Percentiles rank a stretch among this genome's conserved stretches.
Evolutionary conservation across 495 filamentous ascomycete species (phyloP).

Genomic region (Neurospora tetrasperma): DNA sequence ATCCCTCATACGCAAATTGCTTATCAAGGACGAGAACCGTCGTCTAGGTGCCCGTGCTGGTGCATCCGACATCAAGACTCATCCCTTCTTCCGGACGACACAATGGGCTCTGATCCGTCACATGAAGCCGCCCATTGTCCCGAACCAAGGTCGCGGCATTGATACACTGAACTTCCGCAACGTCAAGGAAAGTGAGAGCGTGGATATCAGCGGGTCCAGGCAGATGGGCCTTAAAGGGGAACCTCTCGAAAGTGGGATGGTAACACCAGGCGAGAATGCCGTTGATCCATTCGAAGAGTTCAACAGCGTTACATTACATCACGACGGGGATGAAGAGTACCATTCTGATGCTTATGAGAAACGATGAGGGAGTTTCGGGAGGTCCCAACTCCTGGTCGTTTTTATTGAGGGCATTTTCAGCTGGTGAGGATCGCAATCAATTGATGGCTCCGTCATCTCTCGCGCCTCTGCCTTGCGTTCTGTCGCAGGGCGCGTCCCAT

Average conservation of each 20-base stretch:
- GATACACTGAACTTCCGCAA: constrained; percentile 96
- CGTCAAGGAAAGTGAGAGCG: constrained; percentile 92
- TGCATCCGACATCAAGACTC: constrained; percentile 90
- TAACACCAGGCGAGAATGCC: constrained; percentile 68
- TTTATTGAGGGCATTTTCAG: neutral
- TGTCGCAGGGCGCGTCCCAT: neutral
- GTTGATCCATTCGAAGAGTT: constrained; percentile 98
- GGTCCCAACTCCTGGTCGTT: neutral
- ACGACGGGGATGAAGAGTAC: constrained; percentile 71
- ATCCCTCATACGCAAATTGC: constrained; percentile 86
- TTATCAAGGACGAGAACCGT: constrained; percentile 96
- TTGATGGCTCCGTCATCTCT: neutral
- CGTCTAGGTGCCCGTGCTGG: constrained; percentile 90
- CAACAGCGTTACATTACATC: constrained; percentile 94
- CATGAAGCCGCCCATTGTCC: constrained; percentile 97
- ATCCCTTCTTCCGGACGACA: constrained; percentile 91
- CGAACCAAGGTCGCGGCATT: constrained; percentile 79
- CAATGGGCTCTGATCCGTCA: constrained; percentile 96
- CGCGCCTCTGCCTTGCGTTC: neutral
- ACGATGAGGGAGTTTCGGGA: constrained; percentile 5
- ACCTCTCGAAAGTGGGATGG: constrained; percentile 71
- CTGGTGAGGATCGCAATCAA: neutral
- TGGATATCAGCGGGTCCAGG: constrained; percentile 70
- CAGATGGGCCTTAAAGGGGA: constrained; percentile 55
- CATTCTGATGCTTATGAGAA: constrained; percentile 1